Evolutionary conservation across 23 red algal species (phyloP), one percentile per base, ranked within the genome.

Genomic region (Gracilariopsis chorda): DNA sequence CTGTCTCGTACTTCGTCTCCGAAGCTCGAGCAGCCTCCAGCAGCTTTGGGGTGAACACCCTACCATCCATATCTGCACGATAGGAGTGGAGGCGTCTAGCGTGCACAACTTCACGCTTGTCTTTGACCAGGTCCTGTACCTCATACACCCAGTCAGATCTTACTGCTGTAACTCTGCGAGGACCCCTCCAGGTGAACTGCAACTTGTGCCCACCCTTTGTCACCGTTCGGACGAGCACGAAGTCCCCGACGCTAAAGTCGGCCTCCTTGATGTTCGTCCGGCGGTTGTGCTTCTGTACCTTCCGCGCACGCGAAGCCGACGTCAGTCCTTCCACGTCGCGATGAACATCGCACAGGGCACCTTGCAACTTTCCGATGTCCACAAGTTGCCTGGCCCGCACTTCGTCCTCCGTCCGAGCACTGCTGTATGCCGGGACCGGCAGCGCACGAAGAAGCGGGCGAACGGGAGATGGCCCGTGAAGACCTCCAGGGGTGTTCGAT

Each of bases 331-430:
- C 6, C 4, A 77, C 36, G 33, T 88, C 42, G 5, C 55, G 42
- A 64, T 90, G 86, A 24, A 90, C 67, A 1, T 61, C 30, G 34
- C 78, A 48, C 55, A 90, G 62, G 3, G 30, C 56, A 25, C 21
- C 51, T 35, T 90, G 86, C 8, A 37, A 12, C 21, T 2, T 5
- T 2, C 48, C 68, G 78, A 78, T 78, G 7, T 10, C 2, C 21
- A 87, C 62, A 0, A 74, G 16, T 47, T 77, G 65, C 32, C 40
- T 29, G 16, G 48, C 48, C 36, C 35, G 21, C 19, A 46, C 49
- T 20, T 27, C 33, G 1, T 20, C 23, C 28, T 59, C 10, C 20
- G 33, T n/a, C 10, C 44, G 59, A 16, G 59, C 0, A 35, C 11
- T 3, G 20, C 11, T 77, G 4, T 88, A 88, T 2, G 2, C 20